A percentile compares a stretch with the other conserved stretches of the same genome.
These are phyloP conservation scores for Penicillium sp. DNA, from an alignment of 2,329 filamentous ascomycete species.

Conservation along the genomic window DNA sequence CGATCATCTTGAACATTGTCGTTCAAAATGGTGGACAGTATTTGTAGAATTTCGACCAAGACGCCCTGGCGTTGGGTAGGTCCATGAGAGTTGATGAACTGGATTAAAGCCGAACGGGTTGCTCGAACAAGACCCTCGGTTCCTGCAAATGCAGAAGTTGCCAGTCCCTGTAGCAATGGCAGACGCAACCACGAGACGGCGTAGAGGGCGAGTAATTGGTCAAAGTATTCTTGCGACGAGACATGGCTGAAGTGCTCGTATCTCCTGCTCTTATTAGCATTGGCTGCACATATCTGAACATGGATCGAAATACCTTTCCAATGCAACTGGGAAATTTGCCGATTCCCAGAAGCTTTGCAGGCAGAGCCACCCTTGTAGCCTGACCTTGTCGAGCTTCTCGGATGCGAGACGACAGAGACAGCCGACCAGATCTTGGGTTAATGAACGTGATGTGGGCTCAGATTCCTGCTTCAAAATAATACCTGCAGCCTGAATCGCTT, in stretches of 20 bases:
- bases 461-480: conserved; percentile 26
- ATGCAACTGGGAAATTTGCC: conserved; percentile 28
- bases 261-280: conserved; percentile 28
- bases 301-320: conserved; percentile 40
- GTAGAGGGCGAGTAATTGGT: conserved; percentile 39
- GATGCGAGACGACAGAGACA: conserved; percentile 65
- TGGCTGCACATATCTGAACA: background rate
- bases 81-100: conserved; percentile 29
- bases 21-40: conserved; percentile 54
- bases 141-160: conserved; percentile 44
- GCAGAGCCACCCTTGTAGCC: conserved; percentile 51
- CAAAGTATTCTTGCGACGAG: conserved; percentile 42
- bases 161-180: conserved; percentile 41
- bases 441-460: conserved; percentile 6
- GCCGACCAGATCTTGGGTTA: conserved; percentile 28
- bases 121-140: conserved; percentile 44
- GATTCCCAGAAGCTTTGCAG: conserved; percentile 41
- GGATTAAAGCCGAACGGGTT: conserved; percentile 40
- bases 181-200: conserved; percentile 35
- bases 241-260: conserved; percentile 46
- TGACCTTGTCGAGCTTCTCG: conserved; percentile 86
- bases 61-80: conserved; percentile 33
- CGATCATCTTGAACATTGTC: conserved; percentile 59
- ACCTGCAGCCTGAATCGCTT: conserved; percentile 66
- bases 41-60: conserved; percentile 46